phyloP scores from a whole-genome alignment of 495 filamentous ascomycete genomes.

The Ascodesmis nigricans region DNA sequence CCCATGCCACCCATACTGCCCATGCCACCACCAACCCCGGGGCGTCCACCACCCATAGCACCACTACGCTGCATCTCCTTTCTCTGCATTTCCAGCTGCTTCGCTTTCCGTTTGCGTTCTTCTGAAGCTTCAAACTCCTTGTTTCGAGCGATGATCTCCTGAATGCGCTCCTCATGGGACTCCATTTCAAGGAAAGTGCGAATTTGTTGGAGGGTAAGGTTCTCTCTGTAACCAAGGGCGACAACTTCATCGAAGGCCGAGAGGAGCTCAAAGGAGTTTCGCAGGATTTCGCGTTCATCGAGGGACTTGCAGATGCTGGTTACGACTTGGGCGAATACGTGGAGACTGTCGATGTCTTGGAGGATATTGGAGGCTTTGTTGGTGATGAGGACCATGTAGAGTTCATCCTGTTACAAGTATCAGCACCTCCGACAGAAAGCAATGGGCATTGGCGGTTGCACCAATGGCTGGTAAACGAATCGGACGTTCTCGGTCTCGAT shows the following conservation, averaged over 20 bases:
- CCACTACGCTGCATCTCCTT: slow-evolving; percentile 48
- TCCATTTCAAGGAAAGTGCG: slow-evolving; percentile 99
- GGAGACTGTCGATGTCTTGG: slow-evolving; percentile 94
- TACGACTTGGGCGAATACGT: slow-evolving; percentile 91
- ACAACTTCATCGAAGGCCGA: slow-evolving; percentile 94
- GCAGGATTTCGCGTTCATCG: slow-evolving; percentile 81
- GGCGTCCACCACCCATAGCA: too few species aligned
- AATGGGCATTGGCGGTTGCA: slow-evolving; percentile 1
- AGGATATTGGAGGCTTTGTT: slow-evolving; percentile 98
- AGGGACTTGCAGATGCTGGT: slow-evolving; percentile 86
- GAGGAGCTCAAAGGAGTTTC: slow-evolving; percentile 86
- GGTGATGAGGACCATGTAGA: slow-evolving; percentile 98
- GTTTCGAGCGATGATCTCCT: slow-evolving; percentile 94
- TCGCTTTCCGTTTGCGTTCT: slow-evolving; percentile 92
- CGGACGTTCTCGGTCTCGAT: slow-evolving; percentile 98
- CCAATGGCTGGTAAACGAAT: slow-evolving; percentile 90
- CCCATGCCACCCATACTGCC: slow-evolving; percentile 39
- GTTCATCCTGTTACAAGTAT: slow-evolving; percentile 40
- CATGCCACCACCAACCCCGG: slow-evolving; percentile 31
- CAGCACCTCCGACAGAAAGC: slow-evolving; percentile 5
- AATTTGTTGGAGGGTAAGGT: slow-evolving; percentile 81
- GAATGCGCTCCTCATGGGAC: slow-evolving; percentile 92
- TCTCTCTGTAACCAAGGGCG: slow-evolving; percentile 84
- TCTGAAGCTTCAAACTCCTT: slow-evolving; percentile 96
- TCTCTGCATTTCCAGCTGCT: slow-evolving; percentile 93